These are phyloP conservation scores for Hypoxylon cercidicola DNA, from an alignment of 495 filamentous ascomycete genomes.

Conservation along the genomic window DNA sequence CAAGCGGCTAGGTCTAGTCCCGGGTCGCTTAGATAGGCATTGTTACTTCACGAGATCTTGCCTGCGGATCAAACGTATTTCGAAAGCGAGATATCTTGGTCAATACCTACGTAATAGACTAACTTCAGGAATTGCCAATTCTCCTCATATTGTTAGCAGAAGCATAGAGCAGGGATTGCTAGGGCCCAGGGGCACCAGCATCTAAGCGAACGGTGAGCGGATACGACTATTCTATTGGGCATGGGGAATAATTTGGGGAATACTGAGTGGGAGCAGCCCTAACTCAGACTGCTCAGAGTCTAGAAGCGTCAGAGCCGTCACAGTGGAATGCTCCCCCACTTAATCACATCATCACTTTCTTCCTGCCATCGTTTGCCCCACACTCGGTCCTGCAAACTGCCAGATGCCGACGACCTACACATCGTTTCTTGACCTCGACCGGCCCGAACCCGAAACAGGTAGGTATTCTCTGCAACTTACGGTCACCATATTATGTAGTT, in stretches of 20 bases:
- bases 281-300: neutral
- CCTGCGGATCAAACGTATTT: conserved; percentile 6
- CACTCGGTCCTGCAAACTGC: conserved; percentile 17
- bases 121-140: conserved; percentile 14
- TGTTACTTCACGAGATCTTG: conserved; percentile 3
- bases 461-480: too few relatives aligned
- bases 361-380: conserved; percentile 15
- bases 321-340: conserved; percentile 27
- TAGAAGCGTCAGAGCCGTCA: conserved; percentile 23
- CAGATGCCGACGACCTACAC: conserved; percentile 23
- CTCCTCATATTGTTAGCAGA: conserved; percentile 8
- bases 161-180: too few relatives aligned
- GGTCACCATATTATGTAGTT: too few relatives aligned
- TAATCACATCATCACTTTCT: conserved; percentile 35
- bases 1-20: conserved; percentile 1
- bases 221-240: conserved; percentile 14
- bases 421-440: conserved; percentile 7
- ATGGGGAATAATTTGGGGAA: too few relatives aligned
- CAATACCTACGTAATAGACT: conserved; percentile 32
- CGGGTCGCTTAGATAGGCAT: conserved; percentile 9
- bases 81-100: conserved; percentile 9
- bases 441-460: too few relatives aligned
- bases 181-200: too few relatives aligned
- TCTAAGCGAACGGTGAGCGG: neutral
- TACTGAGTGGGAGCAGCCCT: neutral